phyloP scores from a whole-genome alignment of 2,329 filamentous ascomycete species.

The Plenodomus tracheiphilus region DNA sequence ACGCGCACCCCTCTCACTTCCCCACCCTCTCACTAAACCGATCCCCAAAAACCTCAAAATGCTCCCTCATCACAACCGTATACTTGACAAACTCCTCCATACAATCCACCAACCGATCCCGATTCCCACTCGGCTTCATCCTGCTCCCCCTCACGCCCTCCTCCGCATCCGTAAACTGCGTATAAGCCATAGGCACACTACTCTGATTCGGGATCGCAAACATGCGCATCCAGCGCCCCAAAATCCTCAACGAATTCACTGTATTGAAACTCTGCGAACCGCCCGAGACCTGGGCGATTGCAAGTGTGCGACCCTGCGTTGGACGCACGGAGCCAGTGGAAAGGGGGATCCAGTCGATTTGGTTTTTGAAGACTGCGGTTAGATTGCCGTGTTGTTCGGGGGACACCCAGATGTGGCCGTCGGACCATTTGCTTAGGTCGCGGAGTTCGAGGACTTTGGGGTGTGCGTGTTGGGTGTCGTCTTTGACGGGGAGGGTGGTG shows the following conservation, averaged over 20 bases:
- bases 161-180: slow-evolving; percentile 58
- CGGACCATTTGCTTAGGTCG: slow-evolving; percentile 64
- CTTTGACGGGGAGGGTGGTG: slow-evolving; percentile 62
- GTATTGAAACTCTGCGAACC: slow-evolving; percentile 70
- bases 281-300: slow-evolving; percentile 65
- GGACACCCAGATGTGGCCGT: slow-evolving; percentile 68
- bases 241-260: slow-evolving; percentile 65
- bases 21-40: slow-evolving; percentile 64
- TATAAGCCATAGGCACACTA: slow-evolving; percentile 66
- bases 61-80: slow-evolving; percentile 65
- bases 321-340: slow-evolving; percentile 64
- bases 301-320: slow-evolving; percentile 67
- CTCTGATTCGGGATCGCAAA: slow-evolving; percentile 69
- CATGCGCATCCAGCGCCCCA: slow-evolving; percentile 73
- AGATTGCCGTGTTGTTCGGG: slow-evolving; percentile 70
- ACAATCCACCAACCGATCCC: slow-evolving; percentile 65
- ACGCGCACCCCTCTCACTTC: slow-evolving; percentile 27
- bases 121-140: slow-evolving; percentile 59
- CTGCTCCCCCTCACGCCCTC: slow-evolving; percentile 50
- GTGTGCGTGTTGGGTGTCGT: slow-evolving; percentile 62
- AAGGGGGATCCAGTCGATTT: slow-evolving; percentile 72
- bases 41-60: slow-evolving; percentile 64
- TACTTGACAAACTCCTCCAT: slow-evolving; percentile 75
- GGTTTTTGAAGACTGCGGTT: slow-evolving; percentile 70
- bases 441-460: slow-evolving; percentile 66